phyloP scores from a whole-genome alignment of 169 alveolate genomes.

The Cryptosporidium canis region DNA sequence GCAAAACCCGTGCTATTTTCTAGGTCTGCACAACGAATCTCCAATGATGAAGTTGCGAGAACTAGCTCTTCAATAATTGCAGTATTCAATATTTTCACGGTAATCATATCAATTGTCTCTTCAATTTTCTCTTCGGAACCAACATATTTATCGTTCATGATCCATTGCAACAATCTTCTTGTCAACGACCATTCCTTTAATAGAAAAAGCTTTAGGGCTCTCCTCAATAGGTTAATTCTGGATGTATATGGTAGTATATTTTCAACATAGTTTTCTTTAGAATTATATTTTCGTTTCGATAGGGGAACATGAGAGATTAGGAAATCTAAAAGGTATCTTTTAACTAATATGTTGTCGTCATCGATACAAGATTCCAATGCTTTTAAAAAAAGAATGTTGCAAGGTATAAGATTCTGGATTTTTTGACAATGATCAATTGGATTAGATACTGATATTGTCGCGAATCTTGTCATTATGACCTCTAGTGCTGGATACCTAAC shows the following conservation, averaged over 20 bases:
- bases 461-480: slow-evolving; percentile 81
- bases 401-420: slow-evolving; percentile 81
- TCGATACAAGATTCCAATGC: slow-evolving; percentile 82
- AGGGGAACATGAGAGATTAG: slow-evolving; percentile 82
- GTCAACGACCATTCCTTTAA: slow-evolving; percentile 78
- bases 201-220: slow-evolving; percentile 72
- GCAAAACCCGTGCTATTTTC: background rate
- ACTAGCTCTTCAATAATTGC: slow-evolving; percentile 54
- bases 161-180: slow-evolving; percentile 76
- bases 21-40: background rate
- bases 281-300: background rate
- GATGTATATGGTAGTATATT: slow-evolving; percentile 37
- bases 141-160: slow-evolving; percentile 11
- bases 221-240: slow-evolving; percentile 42
- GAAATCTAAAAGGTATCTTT: slow-evolving; percentile 80
- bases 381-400: slow-evolving; percentile 80
- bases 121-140: background rate
- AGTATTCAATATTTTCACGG: background rate
- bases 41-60: background rate
- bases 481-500: slow-evolving; percentile 82
- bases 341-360: slow-evolving; percentile 81
- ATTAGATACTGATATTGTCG: slow-evolving; percentile 78
- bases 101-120: background rate
- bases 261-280: background rate
- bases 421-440: slow-evolving; percentile 74